Conservation (phyloP, 2,329 filamentous ascomycete genomes). For the Lasiodiplodia theobromae region DNA sequence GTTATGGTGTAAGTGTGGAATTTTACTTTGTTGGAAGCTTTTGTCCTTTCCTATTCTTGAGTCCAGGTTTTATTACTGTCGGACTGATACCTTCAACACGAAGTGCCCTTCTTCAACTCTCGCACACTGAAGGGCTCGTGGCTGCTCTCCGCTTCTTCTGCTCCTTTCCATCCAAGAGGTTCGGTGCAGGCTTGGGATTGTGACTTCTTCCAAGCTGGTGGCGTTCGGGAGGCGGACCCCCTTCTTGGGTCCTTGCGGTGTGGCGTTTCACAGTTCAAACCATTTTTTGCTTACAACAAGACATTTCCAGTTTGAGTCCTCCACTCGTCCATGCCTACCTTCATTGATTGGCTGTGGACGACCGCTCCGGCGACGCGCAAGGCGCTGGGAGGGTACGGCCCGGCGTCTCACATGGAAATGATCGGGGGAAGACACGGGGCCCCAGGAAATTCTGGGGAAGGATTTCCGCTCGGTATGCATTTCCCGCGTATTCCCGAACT, state of each 20-base stretch:
- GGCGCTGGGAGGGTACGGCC: not conserved
- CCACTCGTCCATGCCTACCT: not conserved
- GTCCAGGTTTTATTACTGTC: not conserved
- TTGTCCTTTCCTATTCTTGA: not conserved
- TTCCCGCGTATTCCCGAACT: not conserved
- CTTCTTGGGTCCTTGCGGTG: not conserved
- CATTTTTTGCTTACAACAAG: not conserved
- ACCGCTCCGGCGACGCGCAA: not conserved
- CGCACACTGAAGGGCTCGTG: too few species aligned
- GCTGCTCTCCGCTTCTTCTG: too few species aligned
- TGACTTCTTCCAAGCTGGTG: not conserved
- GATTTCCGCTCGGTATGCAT: not conserved
- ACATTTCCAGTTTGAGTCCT: not conserved
- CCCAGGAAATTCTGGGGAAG: constrained; percentile 6
- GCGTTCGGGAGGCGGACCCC: not conserved
- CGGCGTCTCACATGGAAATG: not conserved
- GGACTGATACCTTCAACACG: too few species aligned
- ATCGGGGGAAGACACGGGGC: not conserved
- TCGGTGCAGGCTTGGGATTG: not conserved
- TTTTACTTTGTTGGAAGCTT: not conserved
- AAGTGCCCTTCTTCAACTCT: too few species aligned
- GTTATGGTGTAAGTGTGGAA: not conserved
- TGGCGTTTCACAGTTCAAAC: not conserved
- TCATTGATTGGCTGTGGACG: not conserved
- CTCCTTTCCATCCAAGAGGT: not conserved